phyloP scores from a whole-genome alignment of 2,329 filamentous ascomycete species.

The Talaromyces sp. region DNA sequence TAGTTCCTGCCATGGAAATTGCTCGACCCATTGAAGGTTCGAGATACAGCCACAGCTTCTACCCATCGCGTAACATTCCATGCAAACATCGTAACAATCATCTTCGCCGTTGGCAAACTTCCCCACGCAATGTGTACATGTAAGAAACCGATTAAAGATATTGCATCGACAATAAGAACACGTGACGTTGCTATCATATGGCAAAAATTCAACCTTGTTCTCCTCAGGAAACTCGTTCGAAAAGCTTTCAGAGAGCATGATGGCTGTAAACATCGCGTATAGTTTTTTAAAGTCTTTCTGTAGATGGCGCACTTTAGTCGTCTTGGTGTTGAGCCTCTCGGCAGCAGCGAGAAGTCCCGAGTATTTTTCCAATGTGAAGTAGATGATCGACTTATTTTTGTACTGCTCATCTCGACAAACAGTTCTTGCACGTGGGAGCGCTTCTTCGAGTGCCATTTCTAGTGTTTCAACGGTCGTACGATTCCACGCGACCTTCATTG shows the following conservation, averaged over 20 bases:
- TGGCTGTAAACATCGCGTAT: slow-evolving; percentile 71
- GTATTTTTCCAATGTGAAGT: slow-evolving; percentile 82
- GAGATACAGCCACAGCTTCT: slow-evolving; percentile 88
- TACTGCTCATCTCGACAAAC: slow-evolving; percentile 98
- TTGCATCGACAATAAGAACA: slow-evolving; percentile 95
- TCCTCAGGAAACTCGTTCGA: slow-evolving; percentile 60
- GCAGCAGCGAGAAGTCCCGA: slow-evolving; percentile 57
- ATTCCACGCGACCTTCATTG: slow-evolving; percentile 98
- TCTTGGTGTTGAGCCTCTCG: slow-evolving; percentile 45
- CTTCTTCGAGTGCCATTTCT: slow-evolving; percentile 79
- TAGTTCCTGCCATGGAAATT: slow-evolving; percentile 81
- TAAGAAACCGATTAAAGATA: slow-evolving; percentile 95
- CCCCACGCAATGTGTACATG: slow-evolving; percentile 78
- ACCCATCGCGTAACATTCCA: slow-evolving; percentile 99
- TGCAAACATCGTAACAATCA: slow-evolving; percentile 90
- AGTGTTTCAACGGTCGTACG: slow-evolving; percentile 89
- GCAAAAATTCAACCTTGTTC: slow-evolving; percentile 68
- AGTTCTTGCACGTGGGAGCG: slow-evolving; percentile 79
- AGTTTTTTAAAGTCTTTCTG: slow-evolving; percentile 77
- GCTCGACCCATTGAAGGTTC: slow-evolving; percentile 83
- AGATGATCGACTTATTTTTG: slow-evolving; percentile 95
- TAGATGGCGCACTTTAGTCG: slow-evolving; percentile 64
- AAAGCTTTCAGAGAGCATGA: slow-evolving; percentile 85
- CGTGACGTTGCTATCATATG: slow-evolving; percentile 86
- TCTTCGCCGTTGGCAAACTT: slow-evolving; percentile 66